These are phyloP conservation scores for Eutypella sp. DNA, from an alignment of 2,329 filamentous ascomycete genomes.

Conservation along the genomic window DNA sequence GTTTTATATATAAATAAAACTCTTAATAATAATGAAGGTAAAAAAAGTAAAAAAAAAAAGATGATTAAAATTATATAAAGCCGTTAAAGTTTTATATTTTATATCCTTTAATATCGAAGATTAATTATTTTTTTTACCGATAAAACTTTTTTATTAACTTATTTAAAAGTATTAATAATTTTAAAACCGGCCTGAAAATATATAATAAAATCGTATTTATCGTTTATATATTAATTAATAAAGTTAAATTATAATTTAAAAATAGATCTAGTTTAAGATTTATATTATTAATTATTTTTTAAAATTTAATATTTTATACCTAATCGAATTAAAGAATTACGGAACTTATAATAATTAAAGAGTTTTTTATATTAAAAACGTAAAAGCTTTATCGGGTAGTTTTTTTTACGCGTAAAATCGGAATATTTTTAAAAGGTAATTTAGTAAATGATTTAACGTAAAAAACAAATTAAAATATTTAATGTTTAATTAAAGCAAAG, in stretches of 20 bases:
- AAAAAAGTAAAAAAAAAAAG: neutral
- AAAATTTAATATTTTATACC: neutral
- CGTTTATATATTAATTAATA: neutral
- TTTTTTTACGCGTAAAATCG: slow-evolving; percentile 1
- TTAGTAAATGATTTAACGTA: neutral
- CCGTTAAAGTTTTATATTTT: neutral
- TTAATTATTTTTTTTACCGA: no score
- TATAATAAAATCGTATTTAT: neutral
- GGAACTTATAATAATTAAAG: slow-evolving; percentile 2
- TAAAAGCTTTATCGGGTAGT: neutral
- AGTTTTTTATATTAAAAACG: slow-evolving; percentile 4
- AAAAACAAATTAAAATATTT: slow-evolving; percentile 4
- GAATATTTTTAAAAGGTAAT: neutral
- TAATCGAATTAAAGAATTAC: neutral
- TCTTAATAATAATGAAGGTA: no score
- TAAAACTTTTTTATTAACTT: neutral
- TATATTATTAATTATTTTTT: neutral
- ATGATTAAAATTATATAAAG: neutral
- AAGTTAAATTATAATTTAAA: neutral
- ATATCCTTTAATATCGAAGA: neutral
- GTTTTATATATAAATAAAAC: no score
- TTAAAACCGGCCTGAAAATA: neutral
- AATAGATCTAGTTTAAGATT: neutral
- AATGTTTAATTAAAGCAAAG: neutral
- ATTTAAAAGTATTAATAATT: neutral